Conservation (phyloP, 371 early-diverging fungal genomes). For the Syncephalastrum monosporum region DNA sequence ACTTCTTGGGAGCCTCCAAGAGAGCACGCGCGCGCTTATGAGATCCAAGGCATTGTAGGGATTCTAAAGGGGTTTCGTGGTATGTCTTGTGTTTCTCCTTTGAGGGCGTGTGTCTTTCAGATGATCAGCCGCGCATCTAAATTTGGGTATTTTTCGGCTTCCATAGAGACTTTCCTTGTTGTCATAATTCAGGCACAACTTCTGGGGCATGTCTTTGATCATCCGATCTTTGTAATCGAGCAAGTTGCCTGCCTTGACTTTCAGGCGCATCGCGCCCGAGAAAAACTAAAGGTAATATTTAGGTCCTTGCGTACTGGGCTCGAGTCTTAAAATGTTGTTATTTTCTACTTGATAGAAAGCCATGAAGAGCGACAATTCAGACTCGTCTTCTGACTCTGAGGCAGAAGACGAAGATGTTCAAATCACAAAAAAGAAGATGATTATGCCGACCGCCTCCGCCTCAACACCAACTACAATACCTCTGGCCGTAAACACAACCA, state of each 20-base stretch:
- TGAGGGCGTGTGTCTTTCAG: background rate
- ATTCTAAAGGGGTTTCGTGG: slow-evolving; percentile 38
- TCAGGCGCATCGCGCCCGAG: slow-evolving; percentile 25
- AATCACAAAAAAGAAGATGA: slow-evolving; percentile 3
- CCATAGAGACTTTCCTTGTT: slow-evolving; percentile 36
- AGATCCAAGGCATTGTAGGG: slow-evolving; percentile 40
- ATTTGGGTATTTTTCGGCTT: background rate
- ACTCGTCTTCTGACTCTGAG: slow-evolving; percentile 6
- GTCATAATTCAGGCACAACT: slow-evolving; percentile 44
- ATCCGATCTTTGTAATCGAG: slow-evolving; percentile 45
- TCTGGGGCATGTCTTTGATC: slow-evolving; percentile 45
- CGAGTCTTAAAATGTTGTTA: background rate
- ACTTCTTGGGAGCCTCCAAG: slow-evolving; percentile 5
- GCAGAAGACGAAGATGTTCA: slow-evolving; percentile 1
- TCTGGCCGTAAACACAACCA: background rate
- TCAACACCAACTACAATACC: slow-evolving; percentile 2
- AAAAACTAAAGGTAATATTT: slow-evolving; percentile 16
- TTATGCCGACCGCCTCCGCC: background rate
- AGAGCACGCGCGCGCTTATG: slow-evolving; percentile 19
- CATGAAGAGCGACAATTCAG: background rate
- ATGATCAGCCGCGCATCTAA: too few species aligned
- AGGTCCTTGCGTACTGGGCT: background rate
- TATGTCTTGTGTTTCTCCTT: slow-evolving; percentile 11
- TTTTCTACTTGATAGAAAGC: slow-evolving; percentile 1
- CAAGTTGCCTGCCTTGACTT: slow-evolving; percentile 46